Conservation (phyloP, 768 basidiomycete species). For the Lentinula lateritia region DNA sequence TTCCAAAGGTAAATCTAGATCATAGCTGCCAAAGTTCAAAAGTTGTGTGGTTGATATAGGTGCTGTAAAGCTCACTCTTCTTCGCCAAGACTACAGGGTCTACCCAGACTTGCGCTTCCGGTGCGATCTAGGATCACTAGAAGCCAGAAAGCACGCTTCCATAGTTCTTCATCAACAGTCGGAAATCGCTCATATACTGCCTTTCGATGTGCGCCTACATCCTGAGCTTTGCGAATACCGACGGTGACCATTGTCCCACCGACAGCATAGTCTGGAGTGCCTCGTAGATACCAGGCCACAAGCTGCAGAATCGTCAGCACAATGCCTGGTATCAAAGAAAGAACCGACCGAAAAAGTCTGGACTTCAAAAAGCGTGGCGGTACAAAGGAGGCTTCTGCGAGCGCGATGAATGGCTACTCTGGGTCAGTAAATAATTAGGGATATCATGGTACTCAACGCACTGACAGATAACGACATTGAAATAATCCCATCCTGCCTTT, state of each 20-base stretch:
- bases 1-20: slow-evolving; percentile 75
- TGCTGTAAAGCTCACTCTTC: slow-evolving; percentile 52
- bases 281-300: slow-evolving; percentile 49
- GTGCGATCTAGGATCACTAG: slow-evolving; percentile 58
- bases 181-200: slow-evolving; percentile 44
- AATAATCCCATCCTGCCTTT: slow-evolving; percentile 57
- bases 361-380: slow-evolving; percentile 57
- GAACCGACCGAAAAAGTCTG: slow-evolving; percentile 43
- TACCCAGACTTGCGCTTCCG: slow-evolving; percentile 46
- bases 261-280: slow-evolving; percentile 40
- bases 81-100: slow-evolving; percentile 51
- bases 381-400: slow-evolving; percentile 46
- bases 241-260: slow-evolving; percentile 51
- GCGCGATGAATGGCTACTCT: slow-evolving; percentile 39
- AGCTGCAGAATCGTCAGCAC: slow-evolving; percentile 27
- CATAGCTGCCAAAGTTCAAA: slow-evolving; percentile 51
- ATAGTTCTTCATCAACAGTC: slow-evolving; percentile 59
- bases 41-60: neutral
- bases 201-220: slow-evolving; percentile 72
- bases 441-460: neutral
- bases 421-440: neutral
- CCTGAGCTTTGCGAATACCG: slow-evolving; percentile 61
- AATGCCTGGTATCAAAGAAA: neutral
- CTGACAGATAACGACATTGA: slow-evolving; percentile 49
- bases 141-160: slow-evolving; percentile 78